Evolutionary conservation across 148 eudicot species (phyloP).

Genomic region (Persicaria maculosa): DNA sequence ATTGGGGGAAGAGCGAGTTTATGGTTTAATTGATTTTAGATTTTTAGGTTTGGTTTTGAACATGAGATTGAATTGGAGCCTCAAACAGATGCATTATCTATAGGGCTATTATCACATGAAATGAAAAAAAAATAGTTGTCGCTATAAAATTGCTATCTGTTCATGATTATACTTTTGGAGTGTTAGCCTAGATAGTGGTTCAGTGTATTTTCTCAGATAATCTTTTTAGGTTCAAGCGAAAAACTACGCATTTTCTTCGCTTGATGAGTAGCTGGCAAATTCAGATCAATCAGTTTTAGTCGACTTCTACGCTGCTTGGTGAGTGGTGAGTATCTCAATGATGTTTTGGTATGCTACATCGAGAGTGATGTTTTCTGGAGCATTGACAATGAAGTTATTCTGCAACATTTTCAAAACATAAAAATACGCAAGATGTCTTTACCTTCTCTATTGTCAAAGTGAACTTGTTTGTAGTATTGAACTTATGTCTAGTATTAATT

Average conservation of each 20-base stretch:
- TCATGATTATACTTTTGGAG: neutral
- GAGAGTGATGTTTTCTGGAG: too few species aligned
- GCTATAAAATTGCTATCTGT: neutral
- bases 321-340: too few species aligned
- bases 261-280: conserved; percentile 58
- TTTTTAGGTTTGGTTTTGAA: neutral
- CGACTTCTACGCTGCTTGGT: conserved; percentile 94
- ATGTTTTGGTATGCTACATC: too few species aligned
- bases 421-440: too few species aligned
- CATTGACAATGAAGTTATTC: too few species aligned
- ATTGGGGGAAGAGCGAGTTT: neutral
- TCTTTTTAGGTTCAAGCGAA: conserved; percentile 60
- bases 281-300: conserved; percentile 82
- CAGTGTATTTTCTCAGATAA: neutral
- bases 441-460: too few species aligned
- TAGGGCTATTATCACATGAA: too few species aligned
- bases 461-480: too few species aligned
- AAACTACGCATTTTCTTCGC: conserved; percentile 55
- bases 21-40: neutral
- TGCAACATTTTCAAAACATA: too few species aligned
- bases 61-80: neutral
- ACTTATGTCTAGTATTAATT: too few species aligned
- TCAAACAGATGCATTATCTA: neutral
- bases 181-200: neutral
- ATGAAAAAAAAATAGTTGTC: neutral